These are phyloP conservation scores for Coemansia sp. DNA, from an alignment of 192 early-diverging fungal species.

Conservation along the genomic window DNA sequence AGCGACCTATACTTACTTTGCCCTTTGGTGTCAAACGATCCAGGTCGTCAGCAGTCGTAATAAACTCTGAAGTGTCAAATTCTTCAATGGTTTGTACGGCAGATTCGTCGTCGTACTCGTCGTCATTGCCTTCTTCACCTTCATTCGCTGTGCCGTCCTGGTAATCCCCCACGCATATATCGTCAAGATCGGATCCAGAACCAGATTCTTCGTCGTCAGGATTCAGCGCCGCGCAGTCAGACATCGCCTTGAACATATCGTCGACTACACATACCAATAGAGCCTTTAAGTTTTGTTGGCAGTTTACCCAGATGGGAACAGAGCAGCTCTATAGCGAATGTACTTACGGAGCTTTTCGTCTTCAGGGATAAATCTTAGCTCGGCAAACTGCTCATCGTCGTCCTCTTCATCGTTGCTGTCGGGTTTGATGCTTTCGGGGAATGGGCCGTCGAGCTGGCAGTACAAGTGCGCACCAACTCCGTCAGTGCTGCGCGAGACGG, in stretches of 20 bases:
- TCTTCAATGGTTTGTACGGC: slow-evolving; percentile 10
- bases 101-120: slow-evolving; percentile 12
- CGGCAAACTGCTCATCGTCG: slow-evolving; percentile 28
- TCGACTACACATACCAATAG: slow-evolving; percentile 18
- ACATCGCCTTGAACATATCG: slow-evolving; percentile 36
- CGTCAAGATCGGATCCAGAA: not conserved
- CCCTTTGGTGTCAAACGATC: slow-evolving; percentile 33
- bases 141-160: not conserved
- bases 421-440: slow-evolving; percentile 9
- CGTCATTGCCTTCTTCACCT: not conserved
- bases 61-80: slow-evolving; percentile 35
- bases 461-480: slow-evolving; percentile 18
- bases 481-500: slow-evolving; percentile 16
- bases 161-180: not conserved
- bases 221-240: slow-evolving; percentile 36
- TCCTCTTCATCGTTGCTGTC: slow-evolving; percentile 4
- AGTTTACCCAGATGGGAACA: not conserved
- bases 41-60: slow-evolving; percentile 32
- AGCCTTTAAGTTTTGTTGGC: not conserved
- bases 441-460: slow-evolving; percentile 36
- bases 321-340: too few relatives aligned
- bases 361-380: slow-evolving; percentile 27
- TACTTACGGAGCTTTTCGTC: slow-evolving; percentile 12
- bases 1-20: slow-evolving; percentile 9
- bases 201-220: slow-evolving; percentile 17